Evolutionary conservation across 257 asterid genomes (phyloP).

Genomic region (Jaltomata sinuosa): DNA sequence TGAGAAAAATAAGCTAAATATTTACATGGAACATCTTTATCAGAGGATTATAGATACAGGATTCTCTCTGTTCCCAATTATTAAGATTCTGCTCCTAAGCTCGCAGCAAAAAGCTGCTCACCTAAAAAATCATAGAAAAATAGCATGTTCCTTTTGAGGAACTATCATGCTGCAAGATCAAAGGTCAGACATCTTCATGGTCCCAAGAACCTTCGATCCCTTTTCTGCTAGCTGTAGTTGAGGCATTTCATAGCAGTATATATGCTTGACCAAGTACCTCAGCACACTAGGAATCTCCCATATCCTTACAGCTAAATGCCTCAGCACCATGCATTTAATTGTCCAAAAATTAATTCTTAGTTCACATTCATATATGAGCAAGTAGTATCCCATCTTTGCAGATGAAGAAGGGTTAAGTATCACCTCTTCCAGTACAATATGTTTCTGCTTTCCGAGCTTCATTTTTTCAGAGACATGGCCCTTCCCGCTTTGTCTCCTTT

Average conservation of each 20-base stretch:
- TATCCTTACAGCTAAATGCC: too few species aligned
- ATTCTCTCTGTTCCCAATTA: not conserved
- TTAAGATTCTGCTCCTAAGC: not conserved
- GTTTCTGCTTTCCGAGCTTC: constrained; percentile 2
- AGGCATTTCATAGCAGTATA: not conserved
- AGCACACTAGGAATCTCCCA: too few species aligned
- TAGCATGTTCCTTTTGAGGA: not conserved
- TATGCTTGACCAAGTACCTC: not conserved
- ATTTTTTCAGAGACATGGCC: constrained; percentile 37
- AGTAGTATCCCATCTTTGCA: not conserved
- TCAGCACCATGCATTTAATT: not conserved
- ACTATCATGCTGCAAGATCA: not conserved
- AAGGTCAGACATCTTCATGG: not conserved
- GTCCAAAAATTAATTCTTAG: not conserved
- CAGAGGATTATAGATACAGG: not conserved
- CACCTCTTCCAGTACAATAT: not conserved
- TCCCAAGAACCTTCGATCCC: not conserved
- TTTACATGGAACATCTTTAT: not conserved
- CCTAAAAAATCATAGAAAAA: not conserved
- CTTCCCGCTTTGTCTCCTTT: too few species aligned
- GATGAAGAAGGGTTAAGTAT: not conserved
- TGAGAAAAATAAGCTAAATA: not conserved
- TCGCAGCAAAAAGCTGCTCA: not conserved
- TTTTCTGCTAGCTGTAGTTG: not conserved
- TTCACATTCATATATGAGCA: not conserved